Evolutionary conservation across 75 land plant species (phyloP).

Genomic region (Pinus tabuliformis): DNA sequence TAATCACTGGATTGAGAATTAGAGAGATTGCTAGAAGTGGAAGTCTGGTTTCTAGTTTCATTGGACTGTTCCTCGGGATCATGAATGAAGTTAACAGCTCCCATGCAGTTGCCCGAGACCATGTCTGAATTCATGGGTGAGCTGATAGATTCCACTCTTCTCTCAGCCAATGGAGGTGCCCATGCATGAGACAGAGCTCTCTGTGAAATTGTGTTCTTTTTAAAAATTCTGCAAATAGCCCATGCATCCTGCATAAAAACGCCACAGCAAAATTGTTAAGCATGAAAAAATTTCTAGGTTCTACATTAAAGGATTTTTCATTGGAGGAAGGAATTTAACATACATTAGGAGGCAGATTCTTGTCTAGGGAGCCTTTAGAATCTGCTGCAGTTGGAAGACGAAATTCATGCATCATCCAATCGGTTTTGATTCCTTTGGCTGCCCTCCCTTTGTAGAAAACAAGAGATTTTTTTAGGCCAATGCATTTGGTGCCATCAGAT

Average conservation of each 20-base stretch:
- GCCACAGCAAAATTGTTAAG: background rate
- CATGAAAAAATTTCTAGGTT: background rate
- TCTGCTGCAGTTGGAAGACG: constrained; percentile 42
- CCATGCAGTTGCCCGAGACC: background rate
- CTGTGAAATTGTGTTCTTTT: constrained; percentile 56
- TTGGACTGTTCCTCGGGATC: too few species aligned
- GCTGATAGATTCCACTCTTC: background rate
- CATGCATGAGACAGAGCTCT: constrained; percentile 59
- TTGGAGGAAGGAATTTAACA: constrained; percentile 1
- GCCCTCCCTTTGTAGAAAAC: constrained; percentile 74
- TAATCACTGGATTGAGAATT: background rate
- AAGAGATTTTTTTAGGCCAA: constrained; percentile 71
- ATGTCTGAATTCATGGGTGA: background rate
- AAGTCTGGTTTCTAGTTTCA: too few species aligned
- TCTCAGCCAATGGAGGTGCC: constrained; percentile 17
- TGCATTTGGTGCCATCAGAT: constrained; percentile 48
- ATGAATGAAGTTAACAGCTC: background rate
- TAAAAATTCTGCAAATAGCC: constrained; percentile 70
- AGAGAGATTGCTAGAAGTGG: background rate
- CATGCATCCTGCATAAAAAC: constrained; percentile 47
- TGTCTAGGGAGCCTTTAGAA: constrained; percentile 27
- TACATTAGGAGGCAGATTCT: constrained; percentile 42
- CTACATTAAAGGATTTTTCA: background rate
- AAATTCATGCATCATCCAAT: constrained; percentile 84
- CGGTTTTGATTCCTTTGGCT: constrained; percentile 68